These are phyloP conservation scores for Coniferiporia weirii DNA, from an alignment of 1,284 basidiomycete species.

Conservation along the genomic window DNA sequence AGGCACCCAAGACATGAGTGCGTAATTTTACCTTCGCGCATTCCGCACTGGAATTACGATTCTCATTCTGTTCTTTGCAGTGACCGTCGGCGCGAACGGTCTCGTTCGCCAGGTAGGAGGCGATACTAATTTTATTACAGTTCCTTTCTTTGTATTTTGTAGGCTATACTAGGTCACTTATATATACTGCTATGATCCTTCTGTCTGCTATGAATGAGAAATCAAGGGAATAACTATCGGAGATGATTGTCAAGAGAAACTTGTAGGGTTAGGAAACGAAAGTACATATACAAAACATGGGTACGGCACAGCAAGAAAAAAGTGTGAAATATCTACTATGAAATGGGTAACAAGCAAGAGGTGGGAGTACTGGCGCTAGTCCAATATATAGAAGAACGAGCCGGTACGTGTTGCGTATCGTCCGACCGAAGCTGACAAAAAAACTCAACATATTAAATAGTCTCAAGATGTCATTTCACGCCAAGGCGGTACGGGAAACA, in stretches of 20 bases:
- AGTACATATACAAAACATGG: not conserved
- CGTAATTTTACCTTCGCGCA: slow-evolving; percentile 28
- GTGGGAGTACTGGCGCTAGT: not conserved
- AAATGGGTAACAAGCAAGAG: not conserved
- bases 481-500: slow-evolving; percentile 30
- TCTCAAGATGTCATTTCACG: not conserved
- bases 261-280: not conserved
- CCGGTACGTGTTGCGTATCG: no score
- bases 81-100: slow-evolving; percentile 66
- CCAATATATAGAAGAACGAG: no score
- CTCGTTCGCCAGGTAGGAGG: slow-evolving; percentile 69
- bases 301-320: not conserved
- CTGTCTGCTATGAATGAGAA: not conserved
- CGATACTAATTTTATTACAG: slow-evolving; percentile 44
- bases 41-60: not conserved
- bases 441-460: not conserved
- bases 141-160: slow-evolving; percentile 1
- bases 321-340: not conserved
- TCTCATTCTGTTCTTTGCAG: slow-evolving; percentile 27
- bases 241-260: no score
- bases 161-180: not conserved
- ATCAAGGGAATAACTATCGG: no score
- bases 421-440: no score
- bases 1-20: slow-evolving; percentile 65
- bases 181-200: not conserved